Conservation (phyloP, 2,329 filamentous ascomycete genomes). For the Lasiodiplodia theobromae region DNA sequence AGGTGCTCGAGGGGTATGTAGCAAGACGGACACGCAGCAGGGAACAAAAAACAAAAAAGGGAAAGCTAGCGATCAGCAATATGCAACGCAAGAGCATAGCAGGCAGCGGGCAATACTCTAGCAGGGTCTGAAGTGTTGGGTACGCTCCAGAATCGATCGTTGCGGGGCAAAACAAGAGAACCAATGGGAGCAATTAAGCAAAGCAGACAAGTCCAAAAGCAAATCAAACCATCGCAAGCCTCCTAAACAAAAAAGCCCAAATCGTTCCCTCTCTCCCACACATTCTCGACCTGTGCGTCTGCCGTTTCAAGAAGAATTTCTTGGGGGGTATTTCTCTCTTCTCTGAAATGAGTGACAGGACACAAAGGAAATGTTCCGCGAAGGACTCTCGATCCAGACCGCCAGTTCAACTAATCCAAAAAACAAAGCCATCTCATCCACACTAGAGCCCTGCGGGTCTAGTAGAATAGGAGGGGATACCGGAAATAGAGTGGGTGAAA, state of each 20-base stretch:
- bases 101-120: constrained; percentile 6
- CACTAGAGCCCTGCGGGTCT: background rate
- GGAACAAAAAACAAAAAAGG: background rate
- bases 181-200: constrained; percentile 11
- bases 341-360: constrained; percentile 20
- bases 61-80: constrained; percentile 4
- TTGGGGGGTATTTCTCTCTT: constrained; percentile 16
- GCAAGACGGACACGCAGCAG: constrained; percentile 14
- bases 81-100: constrained; percentile 9
- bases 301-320: constrained; percentile 5
- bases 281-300: constrained; percentile 23
- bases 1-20: constrained; percentile 28
- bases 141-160: background rate
- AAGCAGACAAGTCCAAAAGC: constrained; percentile 16
- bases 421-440: constrained; percentile 14
- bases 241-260: constrained; percentile 3
- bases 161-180: background rate
- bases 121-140: background rate
- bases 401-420: constrained; percentile 11
- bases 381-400: constrained; percentile 23
- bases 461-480: constrained; percentile 2
- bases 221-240: constrained; percentile 18
- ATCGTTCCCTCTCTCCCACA: constrained; percentile 5
- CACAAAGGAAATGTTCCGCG: constrained; percentile 23
- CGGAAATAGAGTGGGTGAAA: constrained; percentile 26